These are phyloP conservation scores for Sporothrix brunneoviolacea DNA, from an alignment of 2,329 filamentous ascomycete genomes.

Conservation along the genomic window DNA sequence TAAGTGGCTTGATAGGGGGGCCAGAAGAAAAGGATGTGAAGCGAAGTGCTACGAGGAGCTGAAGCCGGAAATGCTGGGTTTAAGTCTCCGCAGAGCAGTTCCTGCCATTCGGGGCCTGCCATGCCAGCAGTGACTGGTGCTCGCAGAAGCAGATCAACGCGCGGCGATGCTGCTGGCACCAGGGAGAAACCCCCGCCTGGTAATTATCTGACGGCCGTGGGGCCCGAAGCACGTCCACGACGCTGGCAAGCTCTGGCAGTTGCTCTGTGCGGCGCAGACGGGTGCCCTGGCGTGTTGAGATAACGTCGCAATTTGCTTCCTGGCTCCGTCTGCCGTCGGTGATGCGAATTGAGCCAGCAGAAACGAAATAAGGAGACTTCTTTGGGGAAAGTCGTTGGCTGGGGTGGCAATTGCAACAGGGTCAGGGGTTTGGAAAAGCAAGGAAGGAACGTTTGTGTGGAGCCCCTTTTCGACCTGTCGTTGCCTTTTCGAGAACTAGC, in stretches of 20 bases:
- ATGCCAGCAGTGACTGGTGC: neutral
- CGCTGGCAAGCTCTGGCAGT: too few species aligned
- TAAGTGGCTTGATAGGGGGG: conserved; percentile 4
- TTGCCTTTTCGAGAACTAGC: conserved; percentile 7
- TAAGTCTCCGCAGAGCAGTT: neutral
- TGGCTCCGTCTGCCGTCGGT: neutral
- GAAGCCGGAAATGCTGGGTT: neutral
- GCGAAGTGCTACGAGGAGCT: neutral
- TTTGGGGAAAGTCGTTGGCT: neutral
- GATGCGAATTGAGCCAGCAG: neutral
- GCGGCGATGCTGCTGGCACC: neutral
- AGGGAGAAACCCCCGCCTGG: too few species aligned
- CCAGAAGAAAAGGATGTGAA: neutral
- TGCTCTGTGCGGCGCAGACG: too few species aligned
- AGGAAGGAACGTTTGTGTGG: conserved; percentile 4
- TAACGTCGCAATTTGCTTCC: neutral
- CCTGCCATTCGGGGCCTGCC: conserved; percentile 2
- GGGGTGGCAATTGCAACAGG: neutral
- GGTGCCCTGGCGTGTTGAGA: neutral
- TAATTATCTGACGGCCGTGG: too few species aligned
- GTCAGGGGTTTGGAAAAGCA: neutral
- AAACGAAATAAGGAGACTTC: neutral
- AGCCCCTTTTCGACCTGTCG: conserved; percentile 1
- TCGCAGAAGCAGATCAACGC: neutral
- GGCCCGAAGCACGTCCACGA: too few species aligned